These are phyloP conservation scores for Fagus crenata DNA, from an alignment of 306 rosid species.

Conservation along the genomic window DNA sequence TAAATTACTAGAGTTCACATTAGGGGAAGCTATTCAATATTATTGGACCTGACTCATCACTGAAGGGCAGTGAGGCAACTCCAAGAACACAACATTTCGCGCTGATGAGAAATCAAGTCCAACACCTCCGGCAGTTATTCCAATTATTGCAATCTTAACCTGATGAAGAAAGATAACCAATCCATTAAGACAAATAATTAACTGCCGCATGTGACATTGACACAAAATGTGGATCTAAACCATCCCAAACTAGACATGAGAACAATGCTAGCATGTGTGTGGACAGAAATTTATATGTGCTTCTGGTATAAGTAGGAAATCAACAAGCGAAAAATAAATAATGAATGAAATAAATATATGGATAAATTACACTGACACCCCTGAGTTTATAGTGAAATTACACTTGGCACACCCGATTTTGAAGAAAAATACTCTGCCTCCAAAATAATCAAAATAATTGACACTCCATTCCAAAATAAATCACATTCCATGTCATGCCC, in stretches of 20 bases:
- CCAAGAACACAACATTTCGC: slow-evolving; percentile 87
- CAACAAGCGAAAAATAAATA: neutral
- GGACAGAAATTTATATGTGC: neutral
- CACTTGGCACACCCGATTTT: no score
- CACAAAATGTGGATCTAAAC: neutral
- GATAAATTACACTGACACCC: neutral
- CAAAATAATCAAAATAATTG: no score
- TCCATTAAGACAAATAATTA: slow-evolving; percentile 19
- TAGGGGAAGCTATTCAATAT: slow-evolving; percentile 20
- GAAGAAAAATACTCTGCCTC: no score
- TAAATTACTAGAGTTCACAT: neutral
- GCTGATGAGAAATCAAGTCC: slow-evolving; percentile 96
- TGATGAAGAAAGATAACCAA: slow-evolving; percentile 34
- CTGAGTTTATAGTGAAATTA: no score
- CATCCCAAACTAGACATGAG: neutral
- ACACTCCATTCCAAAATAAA: no score
- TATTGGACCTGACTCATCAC: slow-evolving; percentile 83
- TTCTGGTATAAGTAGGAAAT: neutral
- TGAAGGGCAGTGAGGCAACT: slow-evolving; percentile 80
- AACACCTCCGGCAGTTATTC: slow-evolving; percentile 88
- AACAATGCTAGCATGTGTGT: neutral
- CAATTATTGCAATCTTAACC: slow-evolving; percentile 90
- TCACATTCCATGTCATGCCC: no score
- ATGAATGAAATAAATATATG: neutral
- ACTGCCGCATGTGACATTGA: neutral